phyloP scores from a whole-genome alignment of 176 grass and related monocot genomes.

The Oryza rufipogon region DNA sequence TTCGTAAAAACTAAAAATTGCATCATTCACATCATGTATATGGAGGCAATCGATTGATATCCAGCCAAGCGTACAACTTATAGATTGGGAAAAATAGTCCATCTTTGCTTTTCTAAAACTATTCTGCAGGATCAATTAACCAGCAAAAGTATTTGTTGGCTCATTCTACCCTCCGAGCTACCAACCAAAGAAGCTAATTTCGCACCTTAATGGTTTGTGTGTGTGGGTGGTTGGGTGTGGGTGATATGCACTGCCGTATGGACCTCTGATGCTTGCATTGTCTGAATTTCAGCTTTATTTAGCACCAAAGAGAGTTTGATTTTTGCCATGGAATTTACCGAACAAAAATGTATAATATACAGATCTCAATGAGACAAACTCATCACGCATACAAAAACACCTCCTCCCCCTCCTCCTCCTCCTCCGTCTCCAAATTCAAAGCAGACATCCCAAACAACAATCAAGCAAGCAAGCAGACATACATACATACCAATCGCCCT shows the following conservation, averaged over 20 bases:
- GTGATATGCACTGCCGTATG: neutral
- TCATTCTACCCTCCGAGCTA: neutral
- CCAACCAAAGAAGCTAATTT: neutral
- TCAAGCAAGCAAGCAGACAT: neutral
- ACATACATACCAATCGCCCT: neutral
- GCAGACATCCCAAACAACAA: neutral
- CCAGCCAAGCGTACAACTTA: neutral
- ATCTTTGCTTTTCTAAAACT: neutral
- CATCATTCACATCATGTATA: neutral
- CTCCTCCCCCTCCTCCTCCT: neutral
- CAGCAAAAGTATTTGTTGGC: neutral
- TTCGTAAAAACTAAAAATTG: neutral
- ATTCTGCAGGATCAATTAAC: neutral
- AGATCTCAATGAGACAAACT: neutral
- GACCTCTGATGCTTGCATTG: neutral
- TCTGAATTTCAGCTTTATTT: neutral
- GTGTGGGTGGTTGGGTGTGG: no score
- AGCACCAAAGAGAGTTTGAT: neutral
- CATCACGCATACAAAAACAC: neutral
- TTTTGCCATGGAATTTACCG: neutral
- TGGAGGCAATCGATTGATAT: neutral
- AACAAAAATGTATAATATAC: neutral
- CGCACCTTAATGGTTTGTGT: neutral
- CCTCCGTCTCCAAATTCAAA: neutral
- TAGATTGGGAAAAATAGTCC: neutral